Evolutionary conservation across 768 basidiomycete species (phyloP).

Genomic region (Pleurotus tuoliensis): DNA sequence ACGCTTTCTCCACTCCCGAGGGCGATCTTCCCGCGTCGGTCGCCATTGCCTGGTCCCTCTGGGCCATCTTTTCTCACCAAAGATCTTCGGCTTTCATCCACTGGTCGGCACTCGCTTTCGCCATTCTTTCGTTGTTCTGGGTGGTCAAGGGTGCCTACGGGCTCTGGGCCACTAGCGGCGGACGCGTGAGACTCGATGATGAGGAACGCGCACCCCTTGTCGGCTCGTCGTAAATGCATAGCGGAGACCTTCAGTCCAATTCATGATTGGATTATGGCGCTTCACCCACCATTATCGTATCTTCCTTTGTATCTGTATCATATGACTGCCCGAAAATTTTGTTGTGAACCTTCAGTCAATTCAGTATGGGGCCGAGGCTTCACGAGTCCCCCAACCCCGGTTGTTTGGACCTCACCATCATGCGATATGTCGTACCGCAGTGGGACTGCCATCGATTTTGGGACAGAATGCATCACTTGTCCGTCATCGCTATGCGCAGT

Average conservation of each 20-base stretch:
- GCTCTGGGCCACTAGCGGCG: slow-evolving; percentile 38
- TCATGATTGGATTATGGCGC: background rate
- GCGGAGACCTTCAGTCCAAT: too few species aligned
- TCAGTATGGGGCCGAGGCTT: too few species aligned
- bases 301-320: background rate
- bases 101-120: slow-evolving; percentile 83
- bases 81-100: slow-evolving; percentile 71
- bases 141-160: slow-evolving; percentile 75
- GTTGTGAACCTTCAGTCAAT: background rate
- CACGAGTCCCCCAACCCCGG: too few species aligned
- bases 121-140: slow-evolving; percentile 81
- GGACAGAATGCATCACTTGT: too few species aligned
- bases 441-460: too few species aligned
- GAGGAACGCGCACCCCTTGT: slow-evolving; percentile 88
- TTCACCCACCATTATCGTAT: background rate
- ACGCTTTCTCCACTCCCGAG: slow-evolving; percentile 86
- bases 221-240: slow-evolving; percentile 18
- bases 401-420: too few species aligned
- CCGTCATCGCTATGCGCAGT: too few species aligned
- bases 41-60: slow-evolving; percentile 91
- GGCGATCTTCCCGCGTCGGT: slow-evolving; percentile 92
- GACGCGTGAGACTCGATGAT: slow-evolving; percentile 64
- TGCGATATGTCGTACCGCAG: too few species aligned
- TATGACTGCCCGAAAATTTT: background rate
- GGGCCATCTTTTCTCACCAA: slow-evolving; percentile 86